phyloP scores from a whole-genome alignment of 78 protist genomes.

The Polysphondylium violaceum region DNA sequence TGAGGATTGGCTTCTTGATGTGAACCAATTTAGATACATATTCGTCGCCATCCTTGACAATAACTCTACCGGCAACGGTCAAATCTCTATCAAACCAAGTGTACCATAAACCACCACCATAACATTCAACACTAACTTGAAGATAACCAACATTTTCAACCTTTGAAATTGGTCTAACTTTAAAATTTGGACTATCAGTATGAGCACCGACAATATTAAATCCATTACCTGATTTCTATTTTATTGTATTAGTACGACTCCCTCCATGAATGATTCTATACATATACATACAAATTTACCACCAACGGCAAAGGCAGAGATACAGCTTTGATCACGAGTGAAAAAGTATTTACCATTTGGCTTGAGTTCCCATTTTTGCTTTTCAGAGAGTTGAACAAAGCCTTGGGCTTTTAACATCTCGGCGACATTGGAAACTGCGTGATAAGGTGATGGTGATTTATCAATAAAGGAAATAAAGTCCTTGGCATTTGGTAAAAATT shows the following conservation, averaged over 20 bases:
- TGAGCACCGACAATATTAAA: constrained; percentile 92
- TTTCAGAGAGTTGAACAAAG: constrained; percentile 81
- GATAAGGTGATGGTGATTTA: constrained; percentile 85
- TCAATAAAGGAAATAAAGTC: constrained; percentile 64
- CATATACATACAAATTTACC: constrained; percentile 84
- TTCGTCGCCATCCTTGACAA: constrained; percentile 68
- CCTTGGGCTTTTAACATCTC: constrained; percentile 62
- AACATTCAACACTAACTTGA: constrained; percentile 90
- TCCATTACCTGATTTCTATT: constrained; percentile 84
- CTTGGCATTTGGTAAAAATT: constrained; percentile 53
- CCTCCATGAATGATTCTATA: too few relatives aligned
- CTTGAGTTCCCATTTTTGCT: constrained; percentile 58
- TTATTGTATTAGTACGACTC: too few relatives aligned
- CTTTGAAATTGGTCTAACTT: constrained; percentile 68
- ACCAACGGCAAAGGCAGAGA: constrained; percentile 95
- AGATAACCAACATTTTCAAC: constrained; percentile 72
- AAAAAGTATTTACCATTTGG: constrained; percentile 91
- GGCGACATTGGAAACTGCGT: constrained; percentile 60
- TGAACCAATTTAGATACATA: constrained; percentile 78
- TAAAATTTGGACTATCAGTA: constrained; percentile 92
- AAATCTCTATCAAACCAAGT: constrained; percentile 98
- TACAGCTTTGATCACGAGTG: constrained; percentile 91
- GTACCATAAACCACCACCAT: constrained; percentile 98
- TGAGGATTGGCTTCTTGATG: constrained; percentile 67
- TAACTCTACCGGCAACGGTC: constrained; percentile 93